Conservation (phyloP, 192 early-diverging fungal species). For the Rhizophagus clarus region DNA sequence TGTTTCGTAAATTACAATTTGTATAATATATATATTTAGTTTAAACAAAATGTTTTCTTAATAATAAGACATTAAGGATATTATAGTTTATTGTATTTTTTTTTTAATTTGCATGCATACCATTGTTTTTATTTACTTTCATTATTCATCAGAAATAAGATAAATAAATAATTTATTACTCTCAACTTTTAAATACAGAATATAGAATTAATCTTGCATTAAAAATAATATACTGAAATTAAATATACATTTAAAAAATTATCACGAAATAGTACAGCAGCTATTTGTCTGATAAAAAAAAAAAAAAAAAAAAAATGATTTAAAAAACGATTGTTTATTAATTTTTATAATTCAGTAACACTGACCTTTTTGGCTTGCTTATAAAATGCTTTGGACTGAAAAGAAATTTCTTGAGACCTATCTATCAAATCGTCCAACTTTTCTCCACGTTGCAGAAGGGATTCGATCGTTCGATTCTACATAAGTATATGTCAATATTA, state of each 20-base stretch:
- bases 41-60: neutral
- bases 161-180: too few relatives aligned
- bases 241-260: neutral
- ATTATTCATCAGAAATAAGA: too few relatives aligned
- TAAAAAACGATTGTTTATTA: neutral
- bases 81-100: neutral
- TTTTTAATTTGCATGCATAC: too few relatives aligned
- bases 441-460: slow-evolving; percentile 84
- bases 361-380: slow-evolving; percentile 89
- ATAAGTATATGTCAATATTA: neutral
- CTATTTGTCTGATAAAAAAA: slow-evolving; percentile 23
- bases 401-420: slow-evolving; percentile 79
- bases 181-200: too few relatives aligned
- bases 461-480: slow-evolving; percentile 74
- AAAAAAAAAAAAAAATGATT: slow-evolving; percentile 9
- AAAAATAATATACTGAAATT: neutral
- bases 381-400: slow-evolving; percentile 94
- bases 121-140: too few relatives aligned
- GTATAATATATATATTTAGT: neutral
- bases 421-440: slow-evolving; percentile 88
- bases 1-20: slow-evolving; percentile 23
- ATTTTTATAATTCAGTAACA: neutral
- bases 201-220: neutral
- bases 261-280: slow-evolving; percentile 26
- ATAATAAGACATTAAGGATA: neutral